Evolutionary conservation across 495 filamentous ascomycete species (phyloP).

Genomic region (Penicillium waksmanii): DNA sequence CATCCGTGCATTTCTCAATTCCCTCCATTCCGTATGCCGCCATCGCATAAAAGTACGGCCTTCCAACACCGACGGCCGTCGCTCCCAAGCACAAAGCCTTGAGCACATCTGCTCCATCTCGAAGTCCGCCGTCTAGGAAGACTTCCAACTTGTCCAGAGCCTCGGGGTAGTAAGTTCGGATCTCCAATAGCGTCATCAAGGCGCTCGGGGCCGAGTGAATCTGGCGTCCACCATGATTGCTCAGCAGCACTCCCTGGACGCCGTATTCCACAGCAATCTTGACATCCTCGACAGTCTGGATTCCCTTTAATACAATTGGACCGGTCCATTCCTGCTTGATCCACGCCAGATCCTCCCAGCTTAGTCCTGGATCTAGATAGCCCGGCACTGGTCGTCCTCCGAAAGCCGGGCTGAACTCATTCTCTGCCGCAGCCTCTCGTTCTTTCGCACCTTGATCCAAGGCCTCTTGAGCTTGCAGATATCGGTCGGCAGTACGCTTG

Average conservation of each 20-base stretch:
- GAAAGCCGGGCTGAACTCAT: constrained; percentile 22
- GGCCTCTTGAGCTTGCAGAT: constrained; percentile 24
- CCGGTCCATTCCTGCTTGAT: constrained; percentile 25
- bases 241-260: constrained; percentile 23
- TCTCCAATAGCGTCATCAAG: constrained; percentile 20
- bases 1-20: constrained; percentile 23
- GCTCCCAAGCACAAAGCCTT: constrained; percentile 25
- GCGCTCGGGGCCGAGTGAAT: constrained; percentile 19
- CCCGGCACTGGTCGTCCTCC: constrained; percentile 24
- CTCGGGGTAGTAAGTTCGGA: constrained; percentile 19
- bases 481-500: constrained; percentile 26
- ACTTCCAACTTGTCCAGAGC: constrained; percentile 20
- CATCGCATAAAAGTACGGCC: constrained; percentile 25
- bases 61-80: constrained; percentile 18
- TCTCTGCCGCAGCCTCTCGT: constrained; percentile 14
- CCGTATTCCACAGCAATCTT: constrained; percentile 19
- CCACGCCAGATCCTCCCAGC: constrained; percentile 25
- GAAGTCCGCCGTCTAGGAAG: constrained; percentile 20
- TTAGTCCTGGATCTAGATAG: constrained; percentile 21
- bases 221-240: constrained; percentile 23
- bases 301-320: constrained; percentile 21
- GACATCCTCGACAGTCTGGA: constrained; percentile 22
- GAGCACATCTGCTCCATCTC: constrained; percentile 20
- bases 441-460: constrained; percentile 14
- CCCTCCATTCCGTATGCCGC: constrained; percentile 22